Base-by-base conservation (phyloP, 306 rosid species). In the Acacia acuminata region DNA sequence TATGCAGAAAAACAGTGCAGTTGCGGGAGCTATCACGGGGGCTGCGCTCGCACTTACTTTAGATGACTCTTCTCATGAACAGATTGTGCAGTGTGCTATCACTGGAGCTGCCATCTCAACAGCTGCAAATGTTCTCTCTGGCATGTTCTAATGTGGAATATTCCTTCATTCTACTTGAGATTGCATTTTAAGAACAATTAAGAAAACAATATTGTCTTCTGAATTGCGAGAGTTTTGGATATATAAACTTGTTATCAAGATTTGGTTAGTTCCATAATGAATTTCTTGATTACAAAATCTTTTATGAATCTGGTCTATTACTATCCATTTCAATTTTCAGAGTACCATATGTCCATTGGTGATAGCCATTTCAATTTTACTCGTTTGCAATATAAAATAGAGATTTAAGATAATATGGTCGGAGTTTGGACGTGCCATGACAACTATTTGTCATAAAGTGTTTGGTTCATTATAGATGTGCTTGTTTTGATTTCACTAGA, bases 101-200 rank as follows among this genome's bases (percentile, higher is more conserved):
- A 91, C 98, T 7, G 98, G 98, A 40, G 98, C 97, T 2, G 98
- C 98, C 1, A 79, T 95, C 43, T 92, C 98, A 40, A 84, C 96
- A 1, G 96, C 97, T n/a, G 94, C 97, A 36, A 91, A 93, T 87
- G 94, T 95, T 71, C 94, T 93, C 24, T 66, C 89, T 2, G 90
- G 92, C 53, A 86, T 92, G 48, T 91, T 91, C 86, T 94, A 84
- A 36, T 80, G 85, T 8, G 60, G 43, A 80, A 84, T 10, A 2
- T 55, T 58, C 30, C 80, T 16, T 56, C 3, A 22, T 22, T 75
- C 13, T 43, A 65, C 19, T 42, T 53, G 13, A 40, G 8, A 51
- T n/a, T 56, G 12, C 27, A 43, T 68, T 30, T 56, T 45, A 5
- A 43, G 45, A 61, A n/a, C 36, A 25, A 16, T 78, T 77, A 14